Evolutionary conservation across 306 rosid genomes (phyloP).

Genomic region (Mucuna pruriens): DNA sequence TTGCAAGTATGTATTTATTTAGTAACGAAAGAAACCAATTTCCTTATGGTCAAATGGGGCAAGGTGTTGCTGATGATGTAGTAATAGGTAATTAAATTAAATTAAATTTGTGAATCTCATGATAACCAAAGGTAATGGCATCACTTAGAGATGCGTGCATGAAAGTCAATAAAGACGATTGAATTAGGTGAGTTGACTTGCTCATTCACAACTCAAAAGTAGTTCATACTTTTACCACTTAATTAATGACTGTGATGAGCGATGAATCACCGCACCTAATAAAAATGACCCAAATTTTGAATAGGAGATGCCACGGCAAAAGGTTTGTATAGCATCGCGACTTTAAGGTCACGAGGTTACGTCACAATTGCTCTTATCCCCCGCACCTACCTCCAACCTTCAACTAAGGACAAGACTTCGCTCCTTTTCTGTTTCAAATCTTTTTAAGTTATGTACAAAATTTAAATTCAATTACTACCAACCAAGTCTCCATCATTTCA

Average conservation of each 20-base stretch:
- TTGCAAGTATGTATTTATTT: background rate
- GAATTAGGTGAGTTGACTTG: conserved; percentile 36
- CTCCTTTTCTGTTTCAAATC: background rate
- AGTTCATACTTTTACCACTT: background rate
- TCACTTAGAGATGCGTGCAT: background rate
- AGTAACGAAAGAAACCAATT: background rate
- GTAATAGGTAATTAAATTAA: background rate
- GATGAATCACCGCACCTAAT: conserved; percentile 18
- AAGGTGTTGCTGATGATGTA: background rate
- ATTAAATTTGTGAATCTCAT: background rate
- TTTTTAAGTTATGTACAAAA: background rate
- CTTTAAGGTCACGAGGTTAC: conserved; percentile 15
- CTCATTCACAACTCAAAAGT: background rate
- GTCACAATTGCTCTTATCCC: background rate
- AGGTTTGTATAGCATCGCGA: background rate
- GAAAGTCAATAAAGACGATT: conserved; percentile 38
- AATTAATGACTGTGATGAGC: conserved; percentile 10
- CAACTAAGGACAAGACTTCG: background rate
- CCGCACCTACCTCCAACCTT: background rate
- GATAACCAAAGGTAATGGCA: background rate
- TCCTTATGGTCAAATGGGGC: background rate
- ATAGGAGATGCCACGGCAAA: background rate
- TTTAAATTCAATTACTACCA: too few relatives aligned
- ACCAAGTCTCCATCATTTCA: too few relatives aligned
- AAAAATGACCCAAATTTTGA: conserved; percentile 12